Percentiles rank a stretch among this genome's conserved stretches.
Evolutionary conservation across 2,329 filamentous ascomycete species (phyloP).

Genomic region (Claviceps pazoutovae): DNA sequence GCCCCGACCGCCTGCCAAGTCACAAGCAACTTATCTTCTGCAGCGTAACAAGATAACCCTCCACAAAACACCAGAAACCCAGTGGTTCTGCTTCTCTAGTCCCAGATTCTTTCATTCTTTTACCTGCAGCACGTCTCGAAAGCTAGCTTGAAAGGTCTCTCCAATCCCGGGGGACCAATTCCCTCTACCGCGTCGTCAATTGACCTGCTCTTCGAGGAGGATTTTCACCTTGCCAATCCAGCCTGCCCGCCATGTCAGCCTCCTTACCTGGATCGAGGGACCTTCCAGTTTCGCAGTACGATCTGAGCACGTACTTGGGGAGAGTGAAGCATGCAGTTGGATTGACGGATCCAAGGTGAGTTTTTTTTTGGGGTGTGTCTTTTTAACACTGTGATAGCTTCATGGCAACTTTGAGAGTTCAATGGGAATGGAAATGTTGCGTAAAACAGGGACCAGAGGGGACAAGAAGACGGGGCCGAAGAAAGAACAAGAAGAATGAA

Average conservation of each 20-base stretch:
- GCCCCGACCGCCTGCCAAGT: no score
- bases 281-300: conserved; percentile 81
- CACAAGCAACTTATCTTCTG: no score
- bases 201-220: background rate
- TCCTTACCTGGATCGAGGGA: conserved; percentile 59
- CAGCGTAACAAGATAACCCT: no score
- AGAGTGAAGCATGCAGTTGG: conserved; percentile 80
- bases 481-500: background rate
- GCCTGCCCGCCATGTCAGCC: conserved; percentile 38
- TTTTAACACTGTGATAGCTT: background rate
- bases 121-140: no score
- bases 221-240: background rate
- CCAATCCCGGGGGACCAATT: background rate
- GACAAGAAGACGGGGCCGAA: background rate
- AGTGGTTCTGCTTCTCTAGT: no score
- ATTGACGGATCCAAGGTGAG: conserved; percentile 91
- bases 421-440: background rate
- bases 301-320: conserved; percentile 88
- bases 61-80: no score
- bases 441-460: background rate
- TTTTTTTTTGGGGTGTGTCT: background rate
- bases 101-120: no score
- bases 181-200: background rate
- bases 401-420: background rate
- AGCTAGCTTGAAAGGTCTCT: no score